These are phyloP conservation scores for Crithidia sp. DNA, from an alignment of 208 protist species.

Conservation along the genomic window DNA sequence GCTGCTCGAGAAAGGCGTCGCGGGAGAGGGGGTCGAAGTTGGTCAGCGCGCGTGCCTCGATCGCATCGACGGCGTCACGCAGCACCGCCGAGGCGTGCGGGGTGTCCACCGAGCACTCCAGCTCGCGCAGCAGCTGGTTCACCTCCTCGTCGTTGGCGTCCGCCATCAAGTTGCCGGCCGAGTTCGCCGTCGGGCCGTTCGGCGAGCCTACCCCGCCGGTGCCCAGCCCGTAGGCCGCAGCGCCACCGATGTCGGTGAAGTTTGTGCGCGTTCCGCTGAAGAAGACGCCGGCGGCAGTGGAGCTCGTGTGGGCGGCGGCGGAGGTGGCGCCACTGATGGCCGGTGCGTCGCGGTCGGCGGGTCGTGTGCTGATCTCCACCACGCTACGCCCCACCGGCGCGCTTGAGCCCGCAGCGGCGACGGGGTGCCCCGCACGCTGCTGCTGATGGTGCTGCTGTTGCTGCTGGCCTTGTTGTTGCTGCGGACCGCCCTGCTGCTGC, in stretches of 20 bases:
- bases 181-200: slow-evolving; percentile 16
- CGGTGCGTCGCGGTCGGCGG: slow-evolving; percentile 32
- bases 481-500: background rate
- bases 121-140: slow-evolving; percentile 75
- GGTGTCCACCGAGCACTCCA: slow-evolving; percentile 72
- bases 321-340: slow-evolving; percentile 42
- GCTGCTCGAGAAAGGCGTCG: slow-evolving; percentile 84
- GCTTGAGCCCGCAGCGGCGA: background rate
- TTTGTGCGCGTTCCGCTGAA: slow-evolving; percentile 56
- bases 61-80: slow-evolving; percentile 74
- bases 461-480: slow-evolving; percentile 11
- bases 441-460: slow-evolving; percentile 26
- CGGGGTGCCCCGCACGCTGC: slow-evolving; percentile 14
- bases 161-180: slow-evolving; percentile 6
- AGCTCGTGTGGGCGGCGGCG: slow-evolving; percentile 37
- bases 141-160: slow-evolving; percentile 84
- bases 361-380: background rate
- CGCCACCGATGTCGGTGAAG: slow-evolving; percentile 46
- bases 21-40: slow-evolving; percentile 80
- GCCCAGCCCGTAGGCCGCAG: slow-evolving; percentile 31
- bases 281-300: slow-evolving; percentile 30
- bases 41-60: slow-evolving; percentile 76
- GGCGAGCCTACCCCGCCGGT: slow-evolving; percentile 28
- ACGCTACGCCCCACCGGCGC: slow-evolving; percentile 1
- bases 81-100: slow-evolving; percentile 71